Conservation (phyloP, 768 basidiomycete species). For the Boletus fagicola region DNA sequence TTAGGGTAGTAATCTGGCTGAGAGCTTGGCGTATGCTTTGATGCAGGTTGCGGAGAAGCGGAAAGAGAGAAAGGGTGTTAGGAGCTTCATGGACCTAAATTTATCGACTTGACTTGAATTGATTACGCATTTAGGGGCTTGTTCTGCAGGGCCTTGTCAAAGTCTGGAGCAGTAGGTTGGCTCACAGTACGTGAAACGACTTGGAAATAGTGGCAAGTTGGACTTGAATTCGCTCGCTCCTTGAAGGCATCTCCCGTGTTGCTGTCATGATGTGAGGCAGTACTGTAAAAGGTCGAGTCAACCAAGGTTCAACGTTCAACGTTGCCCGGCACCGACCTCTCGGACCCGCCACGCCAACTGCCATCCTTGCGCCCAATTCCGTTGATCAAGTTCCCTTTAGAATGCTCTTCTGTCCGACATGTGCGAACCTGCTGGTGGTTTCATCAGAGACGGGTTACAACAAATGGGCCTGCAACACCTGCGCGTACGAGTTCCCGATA, state of each 20-base stretch:
- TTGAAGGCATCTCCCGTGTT: not conserved
- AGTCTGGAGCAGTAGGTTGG: too few species aligned
- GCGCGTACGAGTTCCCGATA: conserved; percentile 82
- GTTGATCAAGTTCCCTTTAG: not conserved
- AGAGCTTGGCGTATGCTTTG: not conserved
- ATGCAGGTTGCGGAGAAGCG: not conserved
- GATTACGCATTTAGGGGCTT: not conserved
- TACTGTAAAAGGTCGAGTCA: not conserved
- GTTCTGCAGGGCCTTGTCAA: too few species aligned
- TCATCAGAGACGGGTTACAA: conserved; percentile 77
- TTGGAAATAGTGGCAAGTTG: not conserved
- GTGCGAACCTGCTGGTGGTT: conserved; percentile 82
- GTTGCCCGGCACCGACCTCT: not conserved
- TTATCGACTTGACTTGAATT: not conserved
- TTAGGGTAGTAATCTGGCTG: not conserved
- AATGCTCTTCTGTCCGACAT: conserved; percentile 97
- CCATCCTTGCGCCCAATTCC: too few species aligned
- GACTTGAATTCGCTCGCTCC: not conserved
- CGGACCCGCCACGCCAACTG: not conserved
- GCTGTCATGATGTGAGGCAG: not conserved
- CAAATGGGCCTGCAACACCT: conserved; percentile 92
- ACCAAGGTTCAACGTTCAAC: not conserved
- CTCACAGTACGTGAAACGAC: too few species aligned
- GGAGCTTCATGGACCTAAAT: not conserved
- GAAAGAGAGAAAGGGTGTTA: not conserved